phyloP scores from a whole-genome alignment of 2,329 filamentous ascomycete species.

The Fusarium anguioides region DNA sequence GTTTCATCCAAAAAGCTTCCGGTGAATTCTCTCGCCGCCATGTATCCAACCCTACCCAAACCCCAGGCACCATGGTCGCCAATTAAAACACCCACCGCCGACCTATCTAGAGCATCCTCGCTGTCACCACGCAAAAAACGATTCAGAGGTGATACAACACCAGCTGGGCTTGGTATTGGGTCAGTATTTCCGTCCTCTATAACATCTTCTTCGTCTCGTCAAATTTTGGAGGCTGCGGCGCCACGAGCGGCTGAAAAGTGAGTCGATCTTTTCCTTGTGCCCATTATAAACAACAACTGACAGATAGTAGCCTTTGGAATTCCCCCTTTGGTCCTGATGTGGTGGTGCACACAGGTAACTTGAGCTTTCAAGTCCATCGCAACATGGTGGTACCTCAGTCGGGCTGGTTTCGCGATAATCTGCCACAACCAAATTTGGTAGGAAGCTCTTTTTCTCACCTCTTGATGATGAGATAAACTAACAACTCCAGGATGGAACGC shows the following conservation, averaged over 20 bases:
- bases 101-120: conserved; percentile 29
- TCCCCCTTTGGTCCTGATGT: conserved; percentile 50
- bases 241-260: conserved; percentile 45
- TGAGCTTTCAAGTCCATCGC: conserved; percentile 49
- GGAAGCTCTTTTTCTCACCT: neutral
- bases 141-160: conserved; percentile 14
- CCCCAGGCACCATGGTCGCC: conserved; percentile 7
- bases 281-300: conserved; percentile 20
- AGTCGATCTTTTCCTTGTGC: neutral
- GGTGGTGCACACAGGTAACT: conserved; percentile 40
- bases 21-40: conserved; percentile 5
- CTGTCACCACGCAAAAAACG: conserved; percentile 15
- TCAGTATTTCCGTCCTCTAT: conserved; percentile 40
- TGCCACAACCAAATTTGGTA: conserved; percentile 48
- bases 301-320: conserved; percentile 46
- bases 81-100: conserved; percentile 7
- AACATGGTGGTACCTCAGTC: conserved; percentile 50
- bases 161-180: conserved; percentile 4
- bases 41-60: conserved; percentile 41
- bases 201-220: conserved; percentile 36
- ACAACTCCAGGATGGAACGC: conserved; percentile 44
- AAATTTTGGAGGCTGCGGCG: conserved; percentile 44
- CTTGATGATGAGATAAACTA: neutral
- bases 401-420: conserved; percentile 49
- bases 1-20: conserved; percentile 5